phyloP scores from a whole-genome alignment of 306 rosid species.

The Dryas alaskensis region DNA sequence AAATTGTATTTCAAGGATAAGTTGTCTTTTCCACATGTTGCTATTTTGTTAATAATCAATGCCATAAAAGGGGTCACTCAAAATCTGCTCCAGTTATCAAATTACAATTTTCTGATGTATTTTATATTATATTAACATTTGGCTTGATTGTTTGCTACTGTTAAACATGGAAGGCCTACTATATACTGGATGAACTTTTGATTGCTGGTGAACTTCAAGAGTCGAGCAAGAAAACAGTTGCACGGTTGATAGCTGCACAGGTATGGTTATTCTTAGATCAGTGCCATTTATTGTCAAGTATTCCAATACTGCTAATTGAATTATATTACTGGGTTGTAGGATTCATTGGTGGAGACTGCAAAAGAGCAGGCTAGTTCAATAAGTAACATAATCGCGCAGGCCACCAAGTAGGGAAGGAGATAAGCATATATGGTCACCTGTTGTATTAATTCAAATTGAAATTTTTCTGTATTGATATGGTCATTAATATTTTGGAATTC shows the following conservation, averaged over 20 bases:
- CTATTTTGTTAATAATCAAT: background rate
- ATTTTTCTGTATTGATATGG: background rate
- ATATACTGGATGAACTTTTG: conserved; percentile 81
- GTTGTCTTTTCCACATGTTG: background rate
- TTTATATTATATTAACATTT: background rate
- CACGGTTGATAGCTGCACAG: conserved; percentile 95
- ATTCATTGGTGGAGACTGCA: conserved; percentile 92
- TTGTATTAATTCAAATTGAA: background rate
- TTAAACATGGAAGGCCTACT: conserved; percentile 68
- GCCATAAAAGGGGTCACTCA: background rate
- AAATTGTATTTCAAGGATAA: background rate
- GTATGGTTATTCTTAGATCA: conserved; percentile 35
- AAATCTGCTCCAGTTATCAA: background rate
- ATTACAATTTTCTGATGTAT: background rate
- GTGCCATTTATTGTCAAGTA: background rate
- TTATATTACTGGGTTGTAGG: conserved; percentile 40
- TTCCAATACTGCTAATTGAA: background rate
- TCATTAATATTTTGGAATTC: background rate
- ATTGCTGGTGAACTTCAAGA: conserved; percentile 98
- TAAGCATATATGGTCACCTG: background rate
- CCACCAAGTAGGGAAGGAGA: conserved; percentile 44
- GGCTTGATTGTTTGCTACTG: conserved; percentile 9
- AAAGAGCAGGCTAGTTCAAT: conserved; percentile 85
- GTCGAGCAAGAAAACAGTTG: conserved; percentile 89
- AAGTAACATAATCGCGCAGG: conserved; percentile 83